Evolutionary conservation across 2,329 filamentous ascomycete genomes (phyloP), one percentile per base, ranked within the genome.

Genomic region (Atkinsonella hypoxylon): DNA sequence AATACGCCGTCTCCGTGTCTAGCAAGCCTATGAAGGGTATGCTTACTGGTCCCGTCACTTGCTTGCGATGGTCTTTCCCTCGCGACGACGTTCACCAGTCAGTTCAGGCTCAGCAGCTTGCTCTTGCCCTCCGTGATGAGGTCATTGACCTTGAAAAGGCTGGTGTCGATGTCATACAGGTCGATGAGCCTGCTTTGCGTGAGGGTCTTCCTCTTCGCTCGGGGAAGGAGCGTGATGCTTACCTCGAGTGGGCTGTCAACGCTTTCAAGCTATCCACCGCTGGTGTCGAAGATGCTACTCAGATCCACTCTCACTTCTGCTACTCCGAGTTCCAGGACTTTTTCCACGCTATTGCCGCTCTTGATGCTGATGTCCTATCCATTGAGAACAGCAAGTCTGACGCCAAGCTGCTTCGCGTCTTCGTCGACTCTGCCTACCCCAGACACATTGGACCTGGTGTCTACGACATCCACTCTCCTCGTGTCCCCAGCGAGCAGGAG

Each of bases 291-390:
- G 89, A 98, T 73, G 87, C 85, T 53, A 98, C 93, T 61, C 93
- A 98, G 81, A 96, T 98, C 72, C 93, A 98, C 85, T 96, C 90
- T 57, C 93, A 98, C 81, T 98, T 98, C 87, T 98, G 93, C 75
- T 98, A 98, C 85, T 97, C 93, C 49, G 93, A 98, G 81, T 98
- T 98, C 88, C 93, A 98, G 78, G 93, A 98, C 80, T 98, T 98
- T 82, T 98, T 98, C 89, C 89, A 97, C 76, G 93, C 93, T 75
- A 98, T 98, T 63, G 89, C 93, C 58, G 91, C 93, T 55, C 85
- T 98, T 58, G 93, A 98, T 69, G 91, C 93, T 57, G 93, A 98
- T 74, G 93, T 98, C 57, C 84, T 98, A 65, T 95, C 88, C 67
- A 98, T 98, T 63, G 93, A 98, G 85, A 98, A 98, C 88, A 94